Conservation (phyloP, 371 early-diverging fungal species). For the Phascolomyces articulosus region DNA sequence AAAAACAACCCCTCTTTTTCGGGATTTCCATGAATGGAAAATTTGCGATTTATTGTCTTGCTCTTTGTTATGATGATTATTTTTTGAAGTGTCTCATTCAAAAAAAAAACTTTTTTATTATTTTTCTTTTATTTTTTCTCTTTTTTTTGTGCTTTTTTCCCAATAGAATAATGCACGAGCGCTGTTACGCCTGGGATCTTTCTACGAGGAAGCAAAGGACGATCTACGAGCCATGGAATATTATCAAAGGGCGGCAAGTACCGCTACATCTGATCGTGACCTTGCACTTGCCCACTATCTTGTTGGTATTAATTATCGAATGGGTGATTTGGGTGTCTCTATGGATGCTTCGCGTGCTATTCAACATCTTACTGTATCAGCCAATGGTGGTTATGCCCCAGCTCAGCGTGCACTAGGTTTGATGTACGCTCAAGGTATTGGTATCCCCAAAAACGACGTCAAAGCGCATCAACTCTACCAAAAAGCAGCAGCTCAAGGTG, state of each 20-base stretch:
- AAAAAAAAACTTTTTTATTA: neutral
- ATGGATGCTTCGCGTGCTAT: slow-evolving; percentile 23
- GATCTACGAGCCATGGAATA: slow-evolving; percentile 4
- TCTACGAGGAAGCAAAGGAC: slow-evolving; percentile 13
- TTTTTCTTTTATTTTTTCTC: slow-evolving; percentile 1
- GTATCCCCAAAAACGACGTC: slow-evolving; percentile 3
- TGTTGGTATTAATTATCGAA: slow-evolving; percentile 27
- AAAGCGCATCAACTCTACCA: slow-evolving; percentile 19
- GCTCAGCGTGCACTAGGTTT: slow-evolving; percentile 30
- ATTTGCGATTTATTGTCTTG: neutral
- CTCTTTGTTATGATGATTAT: neutral
- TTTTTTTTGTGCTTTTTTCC: neutral
- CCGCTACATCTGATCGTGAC: slow-evolving; percentile 12
- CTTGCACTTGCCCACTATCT: slow-evolving; percentile 25
- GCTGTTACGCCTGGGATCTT: slow-evolving; percentile 11
- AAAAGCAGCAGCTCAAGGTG: slow-evolving; percentile 26
- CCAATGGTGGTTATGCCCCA: slow-evolving; percentile 25
- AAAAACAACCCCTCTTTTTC: slow-evolving; percentile 3
- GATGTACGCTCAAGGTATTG: slow-evolving; percentile 18
- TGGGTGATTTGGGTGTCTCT: slow-evolving; percentile 16
- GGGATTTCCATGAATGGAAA: slow-evolving; percentile 8
- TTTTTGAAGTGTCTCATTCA: neutral
- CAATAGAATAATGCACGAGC: slow-evolving; percentile 6
- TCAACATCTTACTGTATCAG: slow-evolving; percentile 24
- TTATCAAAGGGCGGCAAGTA: slow-evolving; percentile 10